A percentile compares a stretch with the other conserved stretches of the same genome.
Evolutionary conservation across 1,284 basidiomycete species (phyloP).

Genomic region (Naganishia liquefaciens): DNA sequence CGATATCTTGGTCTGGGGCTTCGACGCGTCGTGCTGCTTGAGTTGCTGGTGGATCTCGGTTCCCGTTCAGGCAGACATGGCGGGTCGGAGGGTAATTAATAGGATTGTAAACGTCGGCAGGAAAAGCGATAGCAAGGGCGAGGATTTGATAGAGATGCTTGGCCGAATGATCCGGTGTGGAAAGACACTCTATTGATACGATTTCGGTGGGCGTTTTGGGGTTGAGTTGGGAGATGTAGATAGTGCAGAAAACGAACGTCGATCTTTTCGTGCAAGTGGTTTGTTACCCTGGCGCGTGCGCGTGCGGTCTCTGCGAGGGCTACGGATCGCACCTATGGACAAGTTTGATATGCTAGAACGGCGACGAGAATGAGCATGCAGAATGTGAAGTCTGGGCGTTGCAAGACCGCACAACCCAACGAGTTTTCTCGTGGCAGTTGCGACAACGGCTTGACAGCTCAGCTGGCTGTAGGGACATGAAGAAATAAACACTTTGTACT

Average conservation of each 20-base stretch:
- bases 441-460: neutral
- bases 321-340: no score
- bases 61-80: neutral
- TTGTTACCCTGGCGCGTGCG: no score
- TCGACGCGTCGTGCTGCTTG: neutral
- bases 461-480: neutral
- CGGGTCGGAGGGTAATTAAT: neutral
- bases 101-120: neutral
- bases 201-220: slow-evolving; percentile 6
- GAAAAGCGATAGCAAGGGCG: neutral
- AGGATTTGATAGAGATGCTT: neutral
- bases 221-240: no score
- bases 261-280: slow-evolving; percentile 2
- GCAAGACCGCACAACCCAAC: slow-evolving; percentile 16
- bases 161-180: neutral
- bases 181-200: neutral
- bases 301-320: no score
- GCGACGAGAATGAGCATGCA: neutral
- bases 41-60: neutral
- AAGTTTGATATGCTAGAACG: neutral
- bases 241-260: slow-evolving; percentile 22
- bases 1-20: neutral
- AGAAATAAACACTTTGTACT: no score
- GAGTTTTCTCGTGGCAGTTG: slow-evolving; percentile 26
- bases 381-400: slow-evolving; percentile 1